Base-by-base conservation (phyloP, 768 basidiomycete species). In the Cystobasidium ongulense region DNA sequence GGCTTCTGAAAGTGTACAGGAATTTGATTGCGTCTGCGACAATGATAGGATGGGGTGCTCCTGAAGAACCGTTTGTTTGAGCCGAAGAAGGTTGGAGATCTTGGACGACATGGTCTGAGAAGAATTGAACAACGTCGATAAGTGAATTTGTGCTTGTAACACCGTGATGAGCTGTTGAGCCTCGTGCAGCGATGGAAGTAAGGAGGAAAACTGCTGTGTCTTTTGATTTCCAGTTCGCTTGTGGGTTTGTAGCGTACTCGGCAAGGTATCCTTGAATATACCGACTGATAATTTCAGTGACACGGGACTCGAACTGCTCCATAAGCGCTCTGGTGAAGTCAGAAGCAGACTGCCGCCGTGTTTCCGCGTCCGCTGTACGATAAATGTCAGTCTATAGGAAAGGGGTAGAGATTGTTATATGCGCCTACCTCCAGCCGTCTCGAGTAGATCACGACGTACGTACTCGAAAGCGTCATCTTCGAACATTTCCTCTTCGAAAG, bases 381-480 rank as follows among this genome's bases (percentile, higher is more conserved):
- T 23, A 23, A 63, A 27, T 10, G 25, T 61, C 25, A 18, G 52
- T 43, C 27, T 13, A 33, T 18, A 36, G 38, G 29, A 5, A 46
- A 1, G 38, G 10, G 65, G 33, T 7, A 50, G 21, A 31, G 27
- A 35, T 46, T 15, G 10, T 63, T 64, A 25, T 10, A 25, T 0
- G 80, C 84, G 81, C 72, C 89, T 82, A 70, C 88, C 70, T 23
- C 66, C 67, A 63, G 65, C 74, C 84, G 85, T 78, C 10, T 86
- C 83, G 17, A 92, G 85, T 31, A 95, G 84, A 78, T 95, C 92
- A 50, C 91, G 85, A 25, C 92, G 88, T 77, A 97, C 90, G 80
- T 89, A 98, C 80, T 98, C 95, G 43, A 95, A 86, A 0, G 96
- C 94, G 76, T 96, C 94, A 75, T 98, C 96, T 81, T 96, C 93